phyloP scores from a whole-genome alignment of 768 basidiomycete species.

The Boletus fagicola region DNA sequence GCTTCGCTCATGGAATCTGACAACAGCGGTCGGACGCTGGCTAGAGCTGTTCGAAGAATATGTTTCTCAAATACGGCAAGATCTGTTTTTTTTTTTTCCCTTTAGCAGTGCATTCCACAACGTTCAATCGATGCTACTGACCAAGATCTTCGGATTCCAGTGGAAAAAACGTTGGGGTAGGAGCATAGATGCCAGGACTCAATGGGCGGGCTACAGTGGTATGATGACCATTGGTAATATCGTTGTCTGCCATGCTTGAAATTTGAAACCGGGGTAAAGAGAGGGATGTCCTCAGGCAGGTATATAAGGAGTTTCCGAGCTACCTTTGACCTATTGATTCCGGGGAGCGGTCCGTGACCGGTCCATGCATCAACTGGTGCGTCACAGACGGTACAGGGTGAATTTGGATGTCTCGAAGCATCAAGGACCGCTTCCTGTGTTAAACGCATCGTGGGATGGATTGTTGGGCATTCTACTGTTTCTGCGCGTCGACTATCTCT shows the following conservation, averaged over 20 bases:
- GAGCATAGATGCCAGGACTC: slow-evolving; percentile 76
- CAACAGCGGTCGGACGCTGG: slow-evolving; percentile 69
- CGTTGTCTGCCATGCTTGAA: slow-evolving; percentile 40
- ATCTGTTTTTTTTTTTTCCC: slow-evolving; percentile 38
- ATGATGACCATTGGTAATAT: slow-evolving; percentile 20
- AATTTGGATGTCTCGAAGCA: neutral
- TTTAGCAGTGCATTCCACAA: slow-evolving; percentile 8
- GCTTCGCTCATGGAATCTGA: slow-evolving; percentile 88
- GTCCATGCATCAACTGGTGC: neutral
- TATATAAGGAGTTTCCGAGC: slow-evolving; percentile 13
- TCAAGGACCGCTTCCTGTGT: neutral
- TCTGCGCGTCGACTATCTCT: slow-evolving; percentile 48
- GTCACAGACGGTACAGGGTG: neutral
- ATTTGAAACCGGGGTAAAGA: slow-evolving; percentile 2
- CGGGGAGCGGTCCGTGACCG: slow-evolving; percentile 13
- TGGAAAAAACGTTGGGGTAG: slow-evolving; percentile 84
- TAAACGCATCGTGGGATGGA: neutral
- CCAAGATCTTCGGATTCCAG: slow-evolving; percentile 78
- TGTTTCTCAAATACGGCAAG: slow-evolving; percentile 66
- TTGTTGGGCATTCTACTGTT: slow-evolving; percentile 7
- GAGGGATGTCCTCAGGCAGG: neutral
- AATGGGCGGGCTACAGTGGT: slow-evolving; percentile 49
- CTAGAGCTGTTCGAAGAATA: slow-evolving; percentile 58
- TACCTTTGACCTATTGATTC: neutral
- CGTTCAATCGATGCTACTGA: slow-evolving; percentile 35